Evolutionary conservation across 257 asterid species (phyloP), one percentile per base, ranked within the genome.

Genomic region (Scutellaria barbata): DNA sequence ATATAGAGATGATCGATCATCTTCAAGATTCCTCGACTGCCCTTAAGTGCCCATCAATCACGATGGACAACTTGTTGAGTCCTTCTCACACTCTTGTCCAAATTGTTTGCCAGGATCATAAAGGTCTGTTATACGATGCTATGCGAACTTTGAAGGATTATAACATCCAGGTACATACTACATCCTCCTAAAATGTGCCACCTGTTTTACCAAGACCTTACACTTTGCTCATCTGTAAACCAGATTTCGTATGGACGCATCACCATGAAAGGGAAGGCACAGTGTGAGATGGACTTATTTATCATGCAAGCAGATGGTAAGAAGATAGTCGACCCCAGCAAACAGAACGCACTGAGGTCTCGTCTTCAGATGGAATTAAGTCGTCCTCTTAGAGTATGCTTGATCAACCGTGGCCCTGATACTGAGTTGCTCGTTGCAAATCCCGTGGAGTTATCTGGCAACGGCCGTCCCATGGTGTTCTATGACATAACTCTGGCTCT

Each of bases 61-160:
- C 86, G 5, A 75, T 90, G 67, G 98, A 93, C 59, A 90, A 90
- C 80, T 61, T 62, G 39, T 58, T 90, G 82, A 89, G 97, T 55
- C 98, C 90, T 62, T 86, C 87, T 33, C 98, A 87, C 79, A 89
- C 97, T 10, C 94, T 89, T 5, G 84, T 93, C 80, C 97, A 93
- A 81, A 87, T 90, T 37, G 90, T 82, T 73, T 93, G 95, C 82
- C 87, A 48, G 50, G 86, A 89, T 75, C 98, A 93, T 72, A 93
- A 93, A 80, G 98, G 96, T 68, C 86, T 90, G 56, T 60, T 87
- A 13, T 93, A 90, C 42, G 98, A 90, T 53, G 80, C 86, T 35
- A 93, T 93, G 98, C 82, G 98, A 58, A 90, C 98, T 43, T 76
- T 93, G 54, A 93, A 93, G 80, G 98, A 93, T 69, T 91, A 74